A percentile compares a stretch with the other conserved stretches of the same genome.
Conservation (phyloP, 257 asterid genomes). For the Capsicum baccatum region DNA sequence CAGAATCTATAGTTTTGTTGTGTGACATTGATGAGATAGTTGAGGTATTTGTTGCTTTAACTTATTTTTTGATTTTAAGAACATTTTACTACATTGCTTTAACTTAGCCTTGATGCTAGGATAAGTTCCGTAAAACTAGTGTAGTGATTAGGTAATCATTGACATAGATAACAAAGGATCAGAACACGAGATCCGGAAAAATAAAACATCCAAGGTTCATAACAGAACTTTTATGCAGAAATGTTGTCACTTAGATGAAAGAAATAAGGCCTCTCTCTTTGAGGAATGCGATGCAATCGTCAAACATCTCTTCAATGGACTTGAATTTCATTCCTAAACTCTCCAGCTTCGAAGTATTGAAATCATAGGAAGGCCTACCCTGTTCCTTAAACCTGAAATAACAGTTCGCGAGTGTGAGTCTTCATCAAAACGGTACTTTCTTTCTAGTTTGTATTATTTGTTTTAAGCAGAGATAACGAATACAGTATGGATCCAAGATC, state of each 20-base stretch:
- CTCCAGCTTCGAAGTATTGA: slow-evolving; percentile 59
- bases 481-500: not conserved
- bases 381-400: slow-evolving; percentile 61
- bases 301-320: slow-evolving; percentile 80
- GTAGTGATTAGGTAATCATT: not conserved
- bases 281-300: slow-evolving; percentile 67
- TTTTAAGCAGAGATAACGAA: not conserved
- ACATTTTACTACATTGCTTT: not conserved
- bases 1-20: not conserved
- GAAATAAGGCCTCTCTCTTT: slow-evolving; percentile 61
- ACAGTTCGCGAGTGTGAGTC: not conserved
- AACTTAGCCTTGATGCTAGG: not conserved
- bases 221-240: not conserved
- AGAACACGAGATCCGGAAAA: not conserved
- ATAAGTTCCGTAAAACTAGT: not conserved
- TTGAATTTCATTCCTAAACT: slow-evolving; percentile 67
- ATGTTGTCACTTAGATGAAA: not conserved
- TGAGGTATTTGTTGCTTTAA: not conserved
- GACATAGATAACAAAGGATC: not conserved
- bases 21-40: not conserved
- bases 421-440: not conserved
- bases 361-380: slow-evolving; percentile 65
- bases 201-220: not conserved
- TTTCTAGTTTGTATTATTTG: not conserved
- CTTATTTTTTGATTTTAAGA: not conserved